Evolutionary conservation across 208 protist genomes (phyloP).

Genomic region (Trypanosoma rangeli): DNA sequence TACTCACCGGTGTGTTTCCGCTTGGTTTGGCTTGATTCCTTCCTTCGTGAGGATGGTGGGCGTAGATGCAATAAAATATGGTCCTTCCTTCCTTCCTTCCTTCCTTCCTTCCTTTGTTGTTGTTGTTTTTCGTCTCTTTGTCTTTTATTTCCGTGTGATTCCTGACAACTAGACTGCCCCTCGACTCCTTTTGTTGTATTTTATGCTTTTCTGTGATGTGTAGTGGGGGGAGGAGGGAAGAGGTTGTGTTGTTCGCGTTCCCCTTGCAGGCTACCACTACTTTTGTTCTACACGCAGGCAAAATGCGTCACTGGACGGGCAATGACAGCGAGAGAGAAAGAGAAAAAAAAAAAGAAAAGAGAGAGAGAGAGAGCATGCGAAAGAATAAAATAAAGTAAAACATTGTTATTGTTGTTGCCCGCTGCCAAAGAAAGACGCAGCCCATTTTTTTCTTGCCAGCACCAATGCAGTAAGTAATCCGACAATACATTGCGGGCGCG

Average conservation of each 20-base stretch:
- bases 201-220: background rate
- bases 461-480: no score
- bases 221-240: no score
- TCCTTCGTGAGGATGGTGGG: background rate
- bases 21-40: slow-evolving; percentile 2
- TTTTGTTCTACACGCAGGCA: background rate
- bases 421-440: no score
- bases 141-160: background rate
- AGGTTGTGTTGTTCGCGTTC: background rate
- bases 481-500: no score
- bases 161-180: background rate
- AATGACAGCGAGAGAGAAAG: no score
- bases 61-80: background rate
- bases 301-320: no score
- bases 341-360: slow-evolving; percentile 6
- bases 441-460: no score
- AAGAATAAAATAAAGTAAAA: slow-evolving; percentile 25
- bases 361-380: background rate
- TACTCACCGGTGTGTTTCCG: no score
- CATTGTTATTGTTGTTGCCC: no score
- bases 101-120: background rate
- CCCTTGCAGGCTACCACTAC: background rate
- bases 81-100: background rate
- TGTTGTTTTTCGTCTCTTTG: background rate
- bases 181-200: slow-evolving; percentile 3